phyloP scores from a whole-genome alignment of 306 rosid genomes.

The Cyamopsis tetragonoloba region DNA sequence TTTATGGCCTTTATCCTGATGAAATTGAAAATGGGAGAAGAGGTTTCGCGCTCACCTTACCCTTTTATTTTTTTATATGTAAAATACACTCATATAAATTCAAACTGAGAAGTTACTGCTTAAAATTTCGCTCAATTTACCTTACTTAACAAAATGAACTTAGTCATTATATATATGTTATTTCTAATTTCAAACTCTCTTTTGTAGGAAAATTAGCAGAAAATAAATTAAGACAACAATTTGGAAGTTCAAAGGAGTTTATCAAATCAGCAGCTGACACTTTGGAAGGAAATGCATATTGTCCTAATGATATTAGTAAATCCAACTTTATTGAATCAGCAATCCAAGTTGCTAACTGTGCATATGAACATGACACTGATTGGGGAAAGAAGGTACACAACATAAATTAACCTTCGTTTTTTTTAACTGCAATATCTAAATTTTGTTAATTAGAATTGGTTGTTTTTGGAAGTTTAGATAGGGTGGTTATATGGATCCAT shows the following conservation, averaged over 20 bases:
- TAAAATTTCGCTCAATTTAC: too few relatives aligned
- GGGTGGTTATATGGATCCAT: constrained; percentile 48
- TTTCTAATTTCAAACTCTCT: not conserved
- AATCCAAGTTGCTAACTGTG: constrained; percentile 36
- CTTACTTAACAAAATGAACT: too few relatives aligned
- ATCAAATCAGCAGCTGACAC: constrained; percentile 35
- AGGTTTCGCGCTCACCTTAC: not conserved
- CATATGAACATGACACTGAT: constrained; percentile 43
- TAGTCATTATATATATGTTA: not conserved
- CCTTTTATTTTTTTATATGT: not conserved
- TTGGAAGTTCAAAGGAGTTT: constrained; percentile 57
- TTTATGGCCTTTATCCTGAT: constrained; percentile 50
- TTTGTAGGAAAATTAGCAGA: constrained; percentile 27
- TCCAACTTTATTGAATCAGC: constrained; percentile 28
- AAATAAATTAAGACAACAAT: constrained; percentile 17
- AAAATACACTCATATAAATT: not conserved
- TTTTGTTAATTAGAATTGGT: not conserved
- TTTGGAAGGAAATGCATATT: constrained; percentile 28
- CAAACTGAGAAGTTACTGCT: too few relatives aligned
- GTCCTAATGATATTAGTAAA: not conserved
- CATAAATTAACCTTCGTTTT: not conserved
- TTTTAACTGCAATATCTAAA: not conserved
- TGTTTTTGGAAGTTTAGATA: not conserved
- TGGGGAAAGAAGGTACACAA: constrained; percentile 57
- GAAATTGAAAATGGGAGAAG: not conserved